phyloP scores from a whole-genome alignment of 1,139 yeast species.

The Pneumocystis murina region DNA sequence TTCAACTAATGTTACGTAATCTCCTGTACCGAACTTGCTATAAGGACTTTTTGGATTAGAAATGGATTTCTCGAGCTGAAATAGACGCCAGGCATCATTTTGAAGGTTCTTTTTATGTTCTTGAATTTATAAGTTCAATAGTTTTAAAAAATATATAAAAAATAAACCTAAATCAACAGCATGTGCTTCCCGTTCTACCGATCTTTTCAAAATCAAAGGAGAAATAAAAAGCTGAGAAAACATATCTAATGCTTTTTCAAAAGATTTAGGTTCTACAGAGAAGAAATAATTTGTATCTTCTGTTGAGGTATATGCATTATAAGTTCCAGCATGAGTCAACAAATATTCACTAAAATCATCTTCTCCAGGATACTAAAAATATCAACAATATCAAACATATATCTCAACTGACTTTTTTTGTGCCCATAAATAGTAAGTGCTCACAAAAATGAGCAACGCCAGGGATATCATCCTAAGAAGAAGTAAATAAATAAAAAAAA shows the following conservation, averaged over 20 bases:
- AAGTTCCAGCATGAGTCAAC: constrained; percentile 51
- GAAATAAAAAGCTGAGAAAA: constrained; percentile 82
- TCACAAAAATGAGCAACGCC: constrained; percentile 97
- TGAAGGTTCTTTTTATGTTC: constrained; percentile 91
- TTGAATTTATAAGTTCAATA: background rate
- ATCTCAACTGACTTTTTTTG: constrained; percentile 30
- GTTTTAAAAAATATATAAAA: background rate
- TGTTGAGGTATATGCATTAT: constrained; percentile 78
- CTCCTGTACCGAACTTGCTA: constrained; percentile 62
- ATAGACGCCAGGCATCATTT: constrained; percentile 74
- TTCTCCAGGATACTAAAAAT: constrained; percentile 61
- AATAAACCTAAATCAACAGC: constrained; percentile 61
- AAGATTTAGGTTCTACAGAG: constrained; percentile 58
- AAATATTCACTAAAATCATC: constrained; percentile 50
- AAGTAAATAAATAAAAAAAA: background rate
- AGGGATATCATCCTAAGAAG: constrained; percentile 34
- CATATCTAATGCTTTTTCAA: constrained; percentile 80
- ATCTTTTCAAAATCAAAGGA: constrained; percentile 64
- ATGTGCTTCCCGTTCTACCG: constrained; percentile 81
- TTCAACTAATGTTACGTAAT: constrained; percentile 43
- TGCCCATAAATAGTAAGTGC: constrained; percentile 93
- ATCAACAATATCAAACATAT: background rate
- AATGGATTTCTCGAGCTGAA: constrained; percentile 64
- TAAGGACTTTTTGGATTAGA: constrained; percentile 60
- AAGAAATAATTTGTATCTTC: constrained; percentile 86